phyloP scores from a whole-genome alignment of 1,284 basidiomycete genomes.

The Trametes hirsuta region DNA sequence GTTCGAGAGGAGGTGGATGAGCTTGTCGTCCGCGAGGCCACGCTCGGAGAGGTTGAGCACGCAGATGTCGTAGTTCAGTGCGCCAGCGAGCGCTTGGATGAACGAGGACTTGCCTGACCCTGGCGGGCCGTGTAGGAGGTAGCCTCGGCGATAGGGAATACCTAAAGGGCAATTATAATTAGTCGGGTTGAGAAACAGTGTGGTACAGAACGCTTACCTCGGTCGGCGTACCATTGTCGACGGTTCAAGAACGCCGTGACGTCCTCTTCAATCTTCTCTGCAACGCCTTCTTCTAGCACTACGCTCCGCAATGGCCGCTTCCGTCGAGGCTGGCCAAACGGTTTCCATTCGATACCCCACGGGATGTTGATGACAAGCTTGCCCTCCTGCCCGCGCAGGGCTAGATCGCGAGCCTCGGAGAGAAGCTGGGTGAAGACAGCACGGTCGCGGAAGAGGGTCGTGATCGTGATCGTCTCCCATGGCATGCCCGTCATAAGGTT shows the following conservation, averaged over 20 bases:
- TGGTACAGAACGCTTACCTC: slow-evolving; percentile 60
- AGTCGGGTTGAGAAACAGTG: slow-evolving; percentile 2
- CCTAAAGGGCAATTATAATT: slow-evolving; percentile 53
- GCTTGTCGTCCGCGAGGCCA: slow-evolving; percentile 95
- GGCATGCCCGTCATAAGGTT: slow-evolving; percentile 91
- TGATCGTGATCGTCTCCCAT: slow-evolving; percentile 97
- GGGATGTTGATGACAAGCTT: slow-evolving; percentile 97
- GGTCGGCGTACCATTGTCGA: slow-evolving; percentile 94
- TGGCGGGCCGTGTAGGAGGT: slow-evolving; percentile 94
- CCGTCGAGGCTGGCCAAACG: slow-evolving; percentile 90
- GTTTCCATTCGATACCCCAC: slow-evolving; percentile 96
- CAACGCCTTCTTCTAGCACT: slow-evolving; percentile 82
- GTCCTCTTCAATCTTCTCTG: slow-evolving; percentile 82
- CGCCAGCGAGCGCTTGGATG: slow-evolving; percentile 95
- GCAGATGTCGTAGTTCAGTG: slow-evolving; percentile 94
- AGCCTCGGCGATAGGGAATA: slow-evolving; percentile 96
- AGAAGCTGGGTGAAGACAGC: slow-evolving; percentile 82
- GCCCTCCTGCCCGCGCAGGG: slow-evolving; percentile 86
- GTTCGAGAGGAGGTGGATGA: slow-evolving; percentile 92
- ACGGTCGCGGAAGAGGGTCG: slow-evolving; percentile 88
- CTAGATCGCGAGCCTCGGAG: slow-evolving; percentile 86
- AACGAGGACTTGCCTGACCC: slow-evolving; percentile 99
- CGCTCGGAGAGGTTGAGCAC: slow-evolving; percentile 96
- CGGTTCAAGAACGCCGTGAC: slow-evolving; percentile 83
- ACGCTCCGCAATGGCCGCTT: slow-evolving; percentile 91